phyloP scores from a whole-genome alignment of 129 eudicot species.

The Kitagawia praeruptora region DNA sequence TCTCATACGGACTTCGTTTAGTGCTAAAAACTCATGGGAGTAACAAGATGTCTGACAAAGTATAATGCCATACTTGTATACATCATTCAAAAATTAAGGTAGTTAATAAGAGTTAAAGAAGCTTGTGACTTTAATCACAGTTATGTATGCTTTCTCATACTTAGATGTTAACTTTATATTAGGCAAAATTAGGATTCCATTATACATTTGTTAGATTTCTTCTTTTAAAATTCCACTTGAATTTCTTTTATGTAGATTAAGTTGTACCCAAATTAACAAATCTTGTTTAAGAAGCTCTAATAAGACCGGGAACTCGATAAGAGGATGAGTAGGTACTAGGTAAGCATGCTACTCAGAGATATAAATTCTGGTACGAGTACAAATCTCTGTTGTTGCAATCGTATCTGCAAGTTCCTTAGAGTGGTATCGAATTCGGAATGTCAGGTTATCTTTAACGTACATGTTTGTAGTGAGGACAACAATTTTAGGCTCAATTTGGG shows the following conservation, averaged over 20 bases:
- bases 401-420: background rate
- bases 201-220: background rate
- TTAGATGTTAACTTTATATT: background rate
- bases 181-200: background rate
- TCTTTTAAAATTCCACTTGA: no score
- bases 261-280: background rate
- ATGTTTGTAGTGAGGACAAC: background rate
- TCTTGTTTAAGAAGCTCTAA: background rate
- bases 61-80: no score
- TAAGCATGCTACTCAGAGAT: background rate
- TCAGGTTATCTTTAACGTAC: background rate
- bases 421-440: background rate
- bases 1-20: no score
- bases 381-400: background rate
- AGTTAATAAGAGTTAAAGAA: no score
- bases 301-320: background rate
- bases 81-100: no score
- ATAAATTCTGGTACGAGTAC: background rate
- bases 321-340: background rate
- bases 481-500: background rate
- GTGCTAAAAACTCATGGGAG: no score
- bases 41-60: no score
- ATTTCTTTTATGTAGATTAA: background rate
- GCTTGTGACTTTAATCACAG: background rate
- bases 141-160: background rate